Base-by-base conservation (phyloP, 1,284 basidiomycete species). In the Papiliotrema laurentii region DNA sequence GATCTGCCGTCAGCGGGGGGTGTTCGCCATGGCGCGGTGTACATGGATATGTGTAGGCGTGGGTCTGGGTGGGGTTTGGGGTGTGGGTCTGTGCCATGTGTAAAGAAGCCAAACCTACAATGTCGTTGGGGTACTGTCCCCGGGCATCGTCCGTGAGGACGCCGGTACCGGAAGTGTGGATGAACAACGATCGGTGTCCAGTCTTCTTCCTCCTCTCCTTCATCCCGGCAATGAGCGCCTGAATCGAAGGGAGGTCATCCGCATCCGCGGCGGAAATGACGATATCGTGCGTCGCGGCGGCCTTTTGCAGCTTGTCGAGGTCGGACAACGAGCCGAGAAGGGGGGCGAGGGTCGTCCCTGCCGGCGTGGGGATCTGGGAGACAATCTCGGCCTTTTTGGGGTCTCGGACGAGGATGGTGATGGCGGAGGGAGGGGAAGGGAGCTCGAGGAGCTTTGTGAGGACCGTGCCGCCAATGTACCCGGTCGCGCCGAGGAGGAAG, bases 151-250 rank as follows among this genome's bases (percentile, higher is more conserved):
- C 67, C 13, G 61, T 57, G 18, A 73, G 45, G 5, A 66, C 54
- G 31, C 69, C 72, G 11, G 71, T 72, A 9, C 73, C 73, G 43
- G 60, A 65, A 6, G 71, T 73, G 47, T 75, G 72, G 33, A 75
- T 69, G 28, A 71, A 63, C 24, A 71, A 56, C n/a, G 64, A 62
- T 18, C 54, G 48, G 28, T 60, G 56, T 14, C 64, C 61, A 16
- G 59, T 64, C 43, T 61, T 54, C 30, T 60, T 57, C 44, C 63
- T 64, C 16, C 68, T 60, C 47, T 53, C 54, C 47, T 69, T 68
- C 59, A 68, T 53, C 4, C 72, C 73, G 39, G 55, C 40, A 25
- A 74, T 50, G 26, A 74, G 53, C 2, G 72, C 71, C 43, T 67
- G 47, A 21, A 60, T 58, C 24, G 57, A 53, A 2, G 38, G 53